These are phyloP conservation scores for Penicillium flavigenum DNA, from an alignment of 495 filamentous ascomycete species.

Conservation along the genomic window DNA sequence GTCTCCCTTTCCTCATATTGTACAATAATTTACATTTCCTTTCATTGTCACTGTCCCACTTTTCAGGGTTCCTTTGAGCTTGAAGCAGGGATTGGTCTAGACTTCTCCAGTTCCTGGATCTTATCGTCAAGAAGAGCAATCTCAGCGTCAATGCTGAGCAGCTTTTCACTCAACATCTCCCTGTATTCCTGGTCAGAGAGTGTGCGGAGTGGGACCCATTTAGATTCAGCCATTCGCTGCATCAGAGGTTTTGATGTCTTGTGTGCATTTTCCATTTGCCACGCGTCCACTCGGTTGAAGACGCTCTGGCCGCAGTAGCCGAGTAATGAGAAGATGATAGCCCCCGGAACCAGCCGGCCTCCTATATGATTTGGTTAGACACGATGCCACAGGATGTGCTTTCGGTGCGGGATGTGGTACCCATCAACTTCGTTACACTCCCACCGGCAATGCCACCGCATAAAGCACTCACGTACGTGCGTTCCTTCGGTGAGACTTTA, in stretches of 20 bases:
- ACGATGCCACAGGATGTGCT: not conserved
- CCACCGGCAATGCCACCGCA: slow-evolving; percentile 71
- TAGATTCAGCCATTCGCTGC: slow-evolving; percentile 57
- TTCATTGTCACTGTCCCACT: not conserved
- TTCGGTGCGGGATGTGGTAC: slow-evolving; percentile 42
- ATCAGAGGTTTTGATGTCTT: slow-evolving; percentile 42
- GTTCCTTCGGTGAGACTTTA: slow-evolving; percentile 52
- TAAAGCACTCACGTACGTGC: slow-evolving; percentile 60
- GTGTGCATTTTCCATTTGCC: slow-evolving; percentile 41
- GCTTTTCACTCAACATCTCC: slow-evolving; percentile 69
- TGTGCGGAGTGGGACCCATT: slow-evolving; percentile 77
- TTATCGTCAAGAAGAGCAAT: slow-evolving; percentile 84
- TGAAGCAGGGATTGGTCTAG: slow-evolving; percentile 19
- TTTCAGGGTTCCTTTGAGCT: slow-evolving; percentile 12
- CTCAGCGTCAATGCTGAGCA: slow-evolving; percentile 77
- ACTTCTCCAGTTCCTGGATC: slow-evolving; percentile 55
- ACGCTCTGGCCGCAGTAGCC: slow-evolving; percentile 59
- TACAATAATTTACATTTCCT: slow-evolving; percentile 10
- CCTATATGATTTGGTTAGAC: slow-evolving; percentile 29
- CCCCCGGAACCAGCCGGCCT: slow-evolving; percentile 56
- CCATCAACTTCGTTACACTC: slow-evolving; percentile 58
- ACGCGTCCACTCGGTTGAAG: slow-evolving; percentile 55
- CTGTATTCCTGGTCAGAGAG: slow-evolving; percentile 80
- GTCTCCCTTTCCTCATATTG: not conserved
- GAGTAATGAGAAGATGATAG: slow-evolving; percentile 61